Conservation (phyloP, 768 basidiomycete species). For the Chiua virens region DNA sequence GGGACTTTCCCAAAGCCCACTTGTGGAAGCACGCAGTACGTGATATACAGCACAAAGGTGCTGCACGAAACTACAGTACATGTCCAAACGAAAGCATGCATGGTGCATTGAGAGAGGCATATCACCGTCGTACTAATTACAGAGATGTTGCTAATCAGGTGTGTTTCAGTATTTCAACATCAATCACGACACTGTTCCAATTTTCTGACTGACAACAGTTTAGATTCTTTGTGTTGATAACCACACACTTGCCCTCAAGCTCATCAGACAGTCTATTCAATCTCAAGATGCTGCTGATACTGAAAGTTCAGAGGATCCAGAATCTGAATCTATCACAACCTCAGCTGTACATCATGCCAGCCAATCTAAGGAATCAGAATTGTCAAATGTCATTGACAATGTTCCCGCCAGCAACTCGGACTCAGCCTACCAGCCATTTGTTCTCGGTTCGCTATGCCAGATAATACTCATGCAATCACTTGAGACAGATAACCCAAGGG, state of each 20-base stretch:
- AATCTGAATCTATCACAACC: too few species aligned
- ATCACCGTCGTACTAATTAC: not conserved
- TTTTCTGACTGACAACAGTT: too few species aligned
- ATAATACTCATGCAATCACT: not conserved
- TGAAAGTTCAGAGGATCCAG: too few species aligned
- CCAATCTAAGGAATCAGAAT: too few species aligned
- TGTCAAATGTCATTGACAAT: too few species aligned
- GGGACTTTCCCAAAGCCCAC: slow-evolving; percentile 38
- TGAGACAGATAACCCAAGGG: not conserved
- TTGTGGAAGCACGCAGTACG: slow-evolving; percentile 30
- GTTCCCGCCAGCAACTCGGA: too few species aligned
- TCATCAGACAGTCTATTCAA: slow-evolving; percentile 1
- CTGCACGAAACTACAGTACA: slow-evolving; percentile 31
- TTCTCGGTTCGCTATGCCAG: too few species aligned
- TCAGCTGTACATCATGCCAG: too few species aligned
- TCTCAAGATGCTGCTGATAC: not conserved
- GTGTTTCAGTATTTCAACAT: not conserved
- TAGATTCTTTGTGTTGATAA: slow-evolving; percentile 16
- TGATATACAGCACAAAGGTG: slow-evolving; percentile 36
- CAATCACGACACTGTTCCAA: too few species aligned
- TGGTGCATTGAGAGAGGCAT: slow-evolving; percentile 24
- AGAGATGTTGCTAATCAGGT: not conserved
- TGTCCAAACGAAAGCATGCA: slow-evolving; percentile 34
- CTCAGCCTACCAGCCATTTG: too few species aligned
- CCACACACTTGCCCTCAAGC: slow-evolving; percentile 1